Evolutionary conservation across 225 moss, liverwort and hornwort genomes (phyloP).

Genomic region (Anthoceros angustus): DNA sequence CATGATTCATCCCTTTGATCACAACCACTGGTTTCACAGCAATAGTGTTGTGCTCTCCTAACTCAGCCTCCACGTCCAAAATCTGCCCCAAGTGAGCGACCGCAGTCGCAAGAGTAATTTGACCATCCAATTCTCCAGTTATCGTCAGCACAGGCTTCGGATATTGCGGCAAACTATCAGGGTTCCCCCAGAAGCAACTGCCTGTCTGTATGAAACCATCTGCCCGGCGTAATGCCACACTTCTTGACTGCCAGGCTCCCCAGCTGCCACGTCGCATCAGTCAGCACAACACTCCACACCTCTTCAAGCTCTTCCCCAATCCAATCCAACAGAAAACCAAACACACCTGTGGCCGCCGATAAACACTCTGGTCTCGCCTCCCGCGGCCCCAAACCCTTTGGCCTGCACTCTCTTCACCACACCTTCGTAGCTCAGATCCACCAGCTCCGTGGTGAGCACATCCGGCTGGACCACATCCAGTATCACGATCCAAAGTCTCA

Average conservation of each 20-base stretch:
- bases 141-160: slow-evolving; percentile 52
- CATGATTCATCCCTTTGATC: slow-evolving; percentile 57
- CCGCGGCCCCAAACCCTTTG: slow-evolving; percentile 31
- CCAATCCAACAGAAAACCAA: background rate
- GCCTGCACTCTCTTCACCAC: slow-evolving; percentile 23
- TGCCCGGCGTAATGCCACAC: slow-evolving; percentile 34
- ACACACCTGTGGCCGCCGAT: slow-evolving; percentile 36
- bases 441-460: slow-evolving; percentile 6
- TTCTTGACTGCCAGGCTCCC: slow-evolving; percentile 20
- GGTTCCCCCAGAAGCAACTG: slow-evolving; percentile 6
- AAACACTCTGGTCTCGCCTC: slow-evolving; percentile 24
- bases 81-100: slow-evolving; percentile 21
- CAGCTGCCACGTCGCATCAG: slow-evolving; percentile 14
- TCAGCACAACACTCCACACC: background rate
- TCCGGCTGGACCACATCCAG: slow-evolving; percentile 16
- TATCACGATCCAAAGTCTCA: slow-evolving; percentile 51
- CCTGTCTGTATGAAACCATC: slow-evolving; percentile 42
- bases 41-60: slow-evolving; percentile 26
- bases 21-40: slow-evolving; percentile 44
- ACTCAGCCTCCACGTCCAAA: slow-evolving; percentile 16
- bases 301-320: background rate
- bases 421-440: slow-evolving; percentile 19
- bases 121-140: slow-evolving; percentile 38
- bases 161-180: slow-evolving; percentile 34
- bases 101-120: slow-evolving; percentile 15